Conservation (phyloP, 2,329 filamentous ascomycete species). For the Colletotrichum sansevieriae region DNA sequence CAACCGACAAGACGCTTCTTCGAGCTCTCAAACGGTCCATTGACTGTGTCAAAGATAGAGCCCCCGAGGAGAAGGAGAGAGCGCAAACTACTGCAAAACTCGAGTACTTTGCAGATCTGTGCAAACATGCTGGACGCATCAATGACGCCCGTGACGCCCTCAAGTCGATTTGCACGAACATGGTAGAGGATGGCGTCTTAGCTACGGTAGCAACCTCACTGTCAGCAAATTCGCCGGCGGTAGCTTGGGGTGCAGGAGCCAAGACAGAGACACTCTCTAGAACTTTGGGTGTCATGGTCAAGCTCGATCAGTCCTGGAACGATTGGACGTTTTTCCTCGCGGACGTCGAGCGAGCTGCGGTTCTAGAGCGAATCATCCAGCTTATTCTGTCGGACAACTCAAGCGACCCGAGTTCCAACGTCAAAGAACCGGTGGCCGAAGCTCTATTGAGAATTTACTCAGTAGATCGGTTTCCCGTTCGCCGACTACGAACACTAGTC, state of each 20-base stretch:
- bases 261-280: constrained; percentile 68
- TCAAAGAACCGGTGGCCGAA: constrained; percentile 61
- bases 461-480: constrained; percentile 63
- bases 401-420: constrained; percentile 49
- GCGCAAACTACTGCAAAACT: constrained; percentile 74
- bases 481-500: constrained; percentile 65
- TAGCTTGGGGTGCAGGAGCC: constrained; percentile 66
- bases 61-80: constrained; percentile 67
- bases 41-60: constrained; percentile 69
- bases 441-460: constrained; percentile 64
- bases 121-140: constrained; percentile 63
- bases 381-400: constrained; percentile 55
- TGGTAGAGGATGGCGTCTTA: constrained; percentile 71
- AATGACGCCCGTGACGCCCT: constrained; percentile 72
- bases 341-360: constrained; percentile 66
- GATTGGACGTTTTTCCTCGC: constrained; percentile 68
- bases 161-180: constrained; percentile 70
- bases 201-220: constrained; percentile 65
- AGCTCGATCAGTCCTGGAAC: constrained; percentile 67
- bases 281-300: constrained; percentile 70
- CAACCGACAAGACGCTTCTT: constrained; percentile 60
- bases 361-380: constrained; percentile 72
- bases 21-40: constrained; percentile 74
- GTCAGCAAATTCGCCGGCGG: constrained; percentile 61
- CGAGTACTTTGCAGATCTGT: constrained; percentile 74